These are phyloP conservation scores for Bonia amplexicaulis DNA, from an alignment of 176 grass and related monocot genomes.

Conservation along the genomic window DNA sequence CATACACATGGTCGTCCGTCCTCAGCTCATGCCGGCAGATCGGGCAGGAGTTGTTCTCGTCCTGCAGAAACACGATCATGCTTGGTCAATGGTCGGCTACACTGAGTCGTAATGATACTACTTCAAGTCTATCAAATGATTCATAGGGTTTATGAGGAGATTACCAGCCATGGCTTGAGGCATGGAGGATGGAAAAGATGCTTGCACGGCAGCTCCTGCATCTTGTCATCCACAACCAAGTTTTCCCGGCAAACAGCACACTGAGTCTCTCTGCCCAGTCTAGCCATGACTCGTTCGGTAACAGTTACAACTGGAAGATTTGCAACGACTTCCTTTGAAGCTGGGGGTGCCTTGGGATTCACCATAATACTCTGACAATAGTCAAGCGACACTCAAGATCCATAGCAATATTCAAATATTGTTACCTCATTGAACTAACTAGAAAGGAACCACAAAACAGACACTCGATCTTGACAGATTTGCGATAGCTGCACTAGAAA, in stretches of 20 bases:
- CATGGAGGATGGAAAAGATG: conserved; percentile 96
- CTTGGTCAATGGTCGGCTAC: conserved; percentile 4
- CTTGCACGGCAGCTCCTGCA: conserved; percentile 99
- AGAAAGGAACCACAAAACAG: not conserved
- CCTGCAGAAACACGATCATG: conserved; percentile 34
- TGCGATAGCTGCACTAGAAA: not conserved
- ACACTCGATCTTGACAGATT: not conserved
- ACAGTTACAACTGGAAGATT: conserved; percentile 76
- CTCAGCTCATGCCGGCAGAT: conserved; percentile 72
- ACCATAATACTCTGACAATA: conserved; percentile 49
- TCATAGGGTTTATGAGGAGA: not conserved
- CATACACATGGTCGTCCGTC: conserved; percentile 87
- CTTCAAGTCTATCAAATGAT: not conserved
- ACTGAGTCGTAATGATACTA: not conserved
- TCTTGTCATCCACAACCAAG: conserved; percentile 69
- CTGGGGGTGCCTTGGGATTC: conserved; percentile 60
- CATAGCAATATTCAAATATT: not conserved
- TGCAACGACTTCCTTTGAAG: conserved; percentile 88
- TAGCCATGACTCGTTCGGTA: conserved; percentile 58
- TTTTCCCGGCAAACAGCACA: conserved; percentile 96
- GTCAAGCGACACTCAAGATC: not conserved
- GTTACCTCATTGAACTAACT: not conserved
- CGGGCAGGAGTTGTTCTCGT: conserved; percentile 88
- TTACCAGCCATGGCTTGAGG: conserved; percentile 93
- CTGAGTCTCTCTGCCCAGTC: conserved; percentile 68